Base-by-base conservation (phyloP, 2,329 filamentous ascomycete genomes). In the Aspergillus puulaauensis region DNA sequence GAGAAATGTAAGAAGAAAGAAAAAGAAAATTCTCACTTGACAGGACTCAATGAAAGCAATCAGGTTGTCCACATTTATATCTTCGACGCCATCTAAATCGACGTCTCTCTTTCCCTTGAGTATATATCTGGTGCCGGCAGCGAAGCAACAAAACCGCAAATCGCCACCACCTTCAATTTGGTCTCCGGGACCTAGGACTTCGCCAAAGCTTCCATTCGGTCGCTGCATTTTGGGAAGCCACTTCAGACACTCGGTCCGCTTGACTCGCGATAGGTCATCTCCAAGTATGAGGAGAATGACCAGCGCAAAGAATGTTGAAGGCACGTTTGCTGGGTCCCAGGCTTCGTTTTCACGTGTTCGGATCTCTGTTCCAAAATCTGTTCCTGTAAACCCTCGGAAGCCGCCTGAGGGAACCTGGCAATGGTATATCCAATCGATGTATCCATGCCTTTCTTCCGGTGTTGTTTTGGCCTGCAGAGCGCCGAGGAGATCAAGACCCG, bases 261-360 rank as follows among this genome's bases (percentile, higher is more conserved):
- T 82, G 7, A 99, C 87, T 2, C 86, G 82, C 3, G 79, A 75
- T 64, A 91, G 67, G 67, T 86, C 82, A 69, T 88, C 85, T 4
- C 82, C 80, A n/a, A 90, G 73, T 6, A 87, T 79, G 2, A 89
- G 82, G 24, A 99, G 78, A 8, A 89, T 82, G 23, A 91, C 80
- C 44, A 99, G 80, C 0, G 93, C 93, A 75, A 98, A 97, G 72
- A 90, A 93, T 0, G 93, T 97, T 1, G 91, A 91, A 0, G 93
- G 89, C 15, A 98, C 77, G 73, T 93, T 96, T 0, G 93, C 85
- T n/a, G 86, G 85, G 74, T 90, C 88, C 86, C 86, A 89, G 44
- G 71, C 73, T 54, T 79, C 77, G 66, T 86, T 86, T 39, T 79
- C 76, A 3, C 82, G 68, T 68, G 78, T 80, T 65, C 80, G 56